Conservation (phyloP, 768 basidiomycete species). For the Lactarius deliciosus region DNA sequence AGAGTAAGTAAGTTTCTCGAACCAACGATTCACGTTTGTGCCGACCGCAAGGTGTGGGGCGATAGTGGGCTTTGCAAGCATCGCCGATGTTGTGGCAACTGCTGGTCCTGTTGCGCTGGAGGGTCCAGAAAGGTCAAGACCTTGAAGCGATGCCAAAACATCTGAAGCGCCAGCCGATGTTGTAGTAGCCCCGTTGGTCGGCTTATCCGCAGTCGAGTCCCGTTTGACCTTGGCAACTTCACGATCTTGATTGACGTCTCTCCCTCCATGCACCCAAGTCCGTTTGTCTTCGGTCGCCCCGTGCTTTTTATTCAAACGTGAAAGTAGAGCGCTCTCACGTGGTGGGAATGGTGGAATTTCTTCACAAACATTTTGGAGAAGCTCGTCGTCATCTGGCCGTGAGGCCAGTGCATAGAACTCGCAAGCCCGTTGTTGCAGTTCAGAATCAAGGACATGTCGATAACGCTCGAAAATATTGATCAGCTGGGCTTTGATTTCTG, state of each 20-base stretch:
- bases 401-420: constrained; percentile 91
- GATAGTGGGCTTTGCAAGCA: constrained; percentile 20
- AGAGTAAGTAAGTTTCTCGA: constrained; percentile 74
- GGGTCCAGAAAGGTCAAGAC: constrained; percentile 64
- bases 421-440: constrained; percentile 97
- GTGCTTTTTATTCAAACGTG: constrained; percentile 83
- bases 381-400: constrained; percentile 84
- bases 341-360: constrained; percentile 99
- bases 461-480: constrained; percentile 95
- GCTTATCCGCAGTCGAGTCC: constrained; percentile 23
- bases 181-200: constrained; percentile 35
- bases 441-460: constrained; percentile 94
- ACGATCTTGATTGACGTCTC: constrained; percentile 82
- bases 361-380: constrained; percentile 92
- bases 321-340: constrained; percentile 86
- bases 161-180: constrained; percentile 47
- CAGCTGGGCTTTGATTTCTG: constrained; percentile 94
- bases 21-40: constrained; percentile 86
- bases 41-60: constrained; percentile 59
- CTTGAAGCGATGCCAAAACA: constrained; percentile 72
- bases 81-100: constrained; percentile 12
- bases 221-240: constrained; percentile 50
- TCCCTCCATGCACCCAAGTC: constrained; percentile 95
- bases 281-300: constrained; percentile 94
- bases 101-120: constrained; percentile 33